Percentiles rank a stretch among this genome's conserved stretches.
phyloP scores from a whole-genome alignment of 2,329 filamentous ascomycete species.

The Escovopsis sp. region DNA sequence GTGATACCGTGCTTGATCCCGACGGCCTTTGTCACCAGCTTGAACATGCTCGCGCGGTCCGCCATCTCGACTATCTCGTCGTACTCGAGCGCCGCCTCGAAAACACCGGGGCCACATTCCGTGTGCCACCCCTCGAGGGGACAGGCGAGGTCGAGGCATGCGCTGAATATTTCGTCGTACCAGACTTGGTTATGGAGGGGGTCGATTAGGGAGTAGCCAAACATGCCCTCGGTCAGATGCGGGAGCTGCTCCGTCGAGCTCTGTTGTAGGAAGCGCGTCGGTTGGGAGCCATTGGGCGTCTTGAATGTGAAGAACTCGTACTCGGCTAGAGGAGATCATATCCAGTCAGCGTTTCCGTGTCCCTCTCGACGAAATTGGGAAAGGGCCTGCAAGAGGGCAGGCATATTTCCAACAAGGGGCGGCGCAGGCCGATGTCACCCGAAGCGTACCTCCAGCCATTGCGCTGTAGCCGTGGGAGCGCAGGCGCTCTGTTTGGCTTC shows the following conservation, averaged over 20 bases:
- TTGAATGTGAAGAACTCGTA: constrained; percentile 93
- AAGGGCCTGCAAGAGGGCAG: too few species aligned
- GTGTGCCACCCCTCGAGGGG: constrained; percentile 92
- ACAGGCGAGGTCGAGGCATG: constrained; percentile 63
- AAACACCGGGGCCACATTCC: constrained; percentile 85
- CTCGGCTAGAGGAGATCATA: constrained; percentile 44
- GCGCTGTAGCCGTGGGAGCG: constrained; percentile 57
- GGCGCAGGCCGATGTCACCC: too few species aligned
- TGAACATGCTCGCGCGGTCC: constrained; percentile 84
- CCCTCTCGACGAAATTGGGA: too few species aligned
- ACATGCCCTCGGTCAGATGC: constrained; percentile 83
- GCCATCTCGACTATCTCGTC: constrained; percentile 81
- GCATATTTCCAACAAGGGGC: too few species aligned
- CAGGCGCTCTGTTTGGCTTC: constrained; percentile 52
- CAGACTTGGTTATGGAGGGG: constrained; percentile 85
- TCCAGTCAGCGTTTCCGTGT: too few species aligned
- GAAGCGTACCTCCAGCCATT: constrained; percentile 68
- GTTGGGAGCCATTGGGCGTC: constrained; percentile 50
- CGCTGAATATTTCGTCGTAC: constrained; percentile 76
- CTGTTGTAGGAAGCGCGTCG: constrained; percentile 57
- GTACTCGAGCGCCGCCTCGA: constrained; percentile 88
- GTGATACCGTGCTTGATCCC: constrained; percentile 81
- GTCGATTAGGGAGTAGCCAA: constrained; percentile 79
- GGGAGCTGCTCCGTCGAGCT: constrained; percentile 64
- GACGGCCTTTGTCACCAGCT: constrained; percentile 83